Conservation (phyloP, 2,329 filamentous ascomycete species). For the Neophaeococcomyces aloes region DNA sequence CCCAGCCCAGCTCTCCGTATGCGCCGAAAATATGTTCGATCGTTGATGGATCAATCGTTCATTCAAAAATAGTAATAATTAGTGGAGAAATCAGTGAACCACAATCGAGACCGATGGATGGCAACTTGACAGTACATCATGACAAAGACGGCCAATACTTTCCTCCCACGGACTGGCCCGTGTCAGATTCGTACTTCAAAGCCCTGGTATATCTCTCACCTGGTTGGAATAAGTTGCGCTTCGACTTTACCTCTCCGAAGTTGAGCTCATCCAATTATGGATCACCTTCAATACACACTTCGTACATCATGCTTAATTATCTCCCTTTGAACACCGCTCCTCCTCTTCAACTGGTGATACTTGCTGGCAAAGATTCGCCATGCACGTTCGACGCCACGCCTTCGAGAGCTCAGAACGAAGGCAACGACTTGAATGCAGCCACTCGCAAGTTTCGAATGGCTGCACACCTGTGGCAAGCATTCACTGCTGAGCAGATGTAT, state of each 20-base stretch:
- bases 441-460: conserved; percentile 88
- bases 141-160: conserved; percentile 64
- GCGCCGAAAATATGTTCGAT: conserved; percentile 72
- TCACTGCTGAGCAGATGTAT: conserved; percentile 93
- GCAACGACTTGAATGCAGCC: conserved; percentile 69
- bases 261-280: conserved; percentile 52
- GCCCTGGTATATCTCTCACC: conserved; percentile 80
- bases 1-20: conserved; percentile 61
- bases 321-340: conserved; percentile 67
- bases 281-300: conserved; percentile 61
- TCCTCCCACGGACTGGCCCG: conserved; percentile 74
- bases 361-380: conserved; percentile 79
- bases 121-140: conserved; percentile 66
- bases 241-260: conserved; percentile 81
- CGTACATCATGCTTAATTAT: conserved; percentile 76
- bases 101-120: conserved; percentile 58
- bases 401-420: conserved; percentile 64
- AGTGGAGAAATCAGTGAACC: conserved; percentile 72
- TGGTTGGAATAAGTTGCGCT: conserved; percentile 74
- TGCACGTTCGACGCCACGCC: conserved; percentile 75
- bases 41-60: conserved; percentile 75
- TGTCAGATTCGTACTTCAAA: conserved; percentile 84
- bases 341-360: conserved; percentile 77
- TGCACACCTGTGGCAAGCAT: conserved; percentile 93
- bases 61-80: conserved; percentile 79